phyloP scores from a whole-genome alignment of 2,329 filamentous ascomycete species.

The Capronia americana region DNA sequence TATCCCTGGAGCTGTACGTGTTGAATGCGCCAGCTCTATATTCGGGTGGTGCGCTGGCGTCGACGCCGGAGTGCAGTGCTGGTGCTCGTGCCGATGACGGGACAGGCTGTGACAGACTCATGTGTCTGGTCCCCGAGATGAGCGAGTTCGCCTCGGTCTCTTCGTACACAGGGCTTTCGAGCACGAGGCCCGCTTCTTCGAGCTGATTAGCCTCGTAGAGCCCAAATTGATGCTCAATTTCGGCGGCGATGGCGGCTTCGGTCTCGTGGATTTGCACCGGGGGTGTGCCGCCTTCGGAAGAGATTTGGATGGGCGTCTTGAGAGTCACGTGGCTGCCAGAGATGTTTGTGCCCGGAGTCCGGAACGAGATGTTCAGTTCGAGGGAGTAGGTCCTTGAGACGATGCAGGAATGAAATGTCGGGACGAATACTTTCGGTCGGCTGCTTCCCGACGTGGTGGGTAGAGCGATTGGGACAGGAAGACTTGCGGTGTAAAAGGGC shows the following conservation, averaged over 20 bases:
- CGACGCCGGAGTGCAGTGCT: constrained; percentile 8
- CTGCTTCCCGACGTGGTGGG: constrained; percentile 46
- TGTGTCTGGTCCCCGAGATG: constrained; percentile 26
- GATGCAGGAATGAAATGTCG: constrained; percentile 73
- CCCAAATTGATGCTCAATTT: constrained; percentile 37
- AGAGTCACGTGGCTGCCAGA: constrained; percentile 49
- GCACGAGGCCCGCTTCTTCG: constrained; percentile 20
- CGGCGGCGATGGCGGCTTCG: constrained; percentile 32
- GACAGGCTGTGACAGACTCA: constrained; percentile 27
- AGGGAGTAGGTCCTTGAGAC: constrained; percentile 68
- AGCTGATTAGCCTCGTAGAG: constrained; percentile 33
- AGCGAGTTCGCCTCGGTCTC: constrained; percentile 18
- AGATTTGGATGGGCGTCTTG: constrained; percentile 53
- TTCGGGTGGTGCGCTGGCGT: constrained; percentile 26
- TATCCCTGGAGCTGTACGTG: constrained; percentile 31
- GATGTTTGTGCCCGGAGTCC: constrained; percentile 53
- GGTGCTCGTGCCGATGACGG: constrained; percentile 3
- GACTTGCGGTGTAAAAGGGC: constrained; percentile 65
- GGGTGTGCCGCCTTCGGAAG: constrained; percentile 34
- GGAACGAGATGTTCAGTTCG: constrained; percentile 63
- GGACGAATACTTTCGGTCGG: constrained; percentile 59
- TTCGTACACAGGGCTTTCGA: constrained; percentile 34
- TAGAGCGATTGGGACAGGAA: constrained; percentile 68
- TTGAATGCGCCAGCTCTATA: constrained; percentile 27
- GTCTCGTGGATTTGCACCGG: constrained; percentile 23